phyloP scores from a whole-genome alignment of 306 rosid species.

The Quercus robur region DNA sequence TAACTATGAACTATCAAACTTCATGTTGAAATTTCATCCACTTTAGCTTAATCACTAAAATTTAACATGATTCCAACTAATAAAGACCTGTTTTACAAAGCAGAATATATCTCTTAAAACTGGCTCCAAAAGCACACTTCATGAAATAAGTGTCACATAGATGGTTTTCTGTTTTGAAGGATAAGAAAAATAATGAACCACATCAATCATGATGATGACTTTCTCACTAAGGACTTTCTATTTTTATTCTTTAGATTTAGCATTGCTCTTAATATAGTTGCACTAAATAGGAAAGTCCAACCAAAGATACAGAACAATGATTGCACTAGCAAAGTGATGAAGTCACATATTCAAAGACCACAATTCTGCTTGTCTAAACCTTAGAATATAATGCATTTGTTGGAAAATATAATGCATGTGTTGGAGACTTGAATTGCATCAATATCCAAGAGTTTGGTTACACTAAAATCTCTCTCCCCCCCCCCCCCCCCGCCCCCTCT shows the following conservation, averaged over 20 bases:
- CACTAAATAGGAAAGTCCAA: neutral
- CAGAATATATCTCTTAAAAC: neutral
- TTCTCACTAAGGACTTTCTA: neutral
- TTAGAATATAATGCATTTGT: neutral
- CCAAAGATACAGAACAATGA: neutral
- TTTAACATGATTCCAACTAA: neutral
- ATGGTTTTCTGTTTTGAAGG: neutral
- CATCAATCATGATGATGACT: neutral
- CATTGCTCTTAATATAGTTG: neutral
- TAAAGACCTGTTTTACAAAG: neutral
- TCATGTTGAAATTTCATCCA: neutral
- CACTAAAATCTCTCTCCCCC: too few species aligned
- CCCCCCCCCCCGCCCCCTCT: accelerated
- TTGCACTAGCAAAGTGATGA: neutral
- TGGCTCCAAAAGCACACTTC: neutral
- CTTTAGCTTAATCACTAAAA: neutral
- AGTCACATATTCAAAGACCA: neutral
- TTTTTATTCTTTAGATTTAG: neutral
- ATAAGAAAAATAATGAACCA: neutral
- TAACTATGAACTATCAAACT: neutral
- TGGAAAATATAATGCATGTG: neutral
- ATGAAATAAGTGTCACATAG: too few species aligned
- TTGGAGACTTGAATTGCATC: neutral
- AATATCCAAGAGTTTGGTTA: too few species aligned
- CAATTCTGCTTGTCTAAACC: neutral